Evolutionary conservation across 2,329 filamentous ascomycete genomes (phyloP).

Genomic region (Hypoxylon sp.): DNA sequence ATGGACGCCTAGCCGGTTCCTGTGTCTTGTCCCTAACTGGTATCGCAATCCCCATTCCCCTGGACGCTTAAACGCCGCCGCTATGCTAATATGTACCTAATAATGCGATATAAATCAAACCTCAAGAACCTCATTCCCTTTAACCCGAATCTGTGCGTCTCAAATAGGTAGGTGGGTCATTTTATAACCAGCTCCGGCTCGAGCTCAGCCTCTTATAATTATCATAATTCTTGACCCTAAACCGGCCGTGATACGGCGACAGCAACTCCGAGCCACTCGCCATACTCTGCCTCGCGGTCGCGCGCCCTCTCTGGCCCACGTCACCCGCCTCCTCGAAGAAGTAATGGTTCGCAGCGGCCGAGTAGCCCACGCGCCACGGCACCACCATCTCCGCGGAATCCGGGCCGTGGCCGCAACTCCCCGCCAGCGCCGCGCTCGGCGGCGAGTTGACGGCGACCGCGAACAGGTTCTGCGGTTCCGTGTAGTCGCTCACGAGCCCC

Average conservation of each 20-base stretch:
- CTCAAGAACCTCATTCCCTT: not conserved
- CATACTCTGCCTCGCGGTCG: constrained; percentile 10
- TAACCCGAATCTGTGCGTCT: not conserved
- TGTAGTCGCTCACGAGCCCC: constrained; percentile 80
- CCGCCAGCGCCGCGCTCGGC: constrained; percentile 46
- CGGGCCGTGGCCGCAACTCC: constrained; percentile 51
- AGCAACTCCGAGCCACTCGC: constrained; percentile 40
- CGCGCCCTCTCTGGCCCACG: not conserved
- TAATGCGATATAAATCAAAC: not conserved
- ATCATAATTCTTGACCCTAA: constrained; percentile 26
- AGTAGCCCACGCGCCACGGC: constrained; percentile 50
- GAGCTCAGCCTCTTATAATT: constrained; percentile 49
- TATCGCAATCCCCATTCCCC: constrained; percentile 6
- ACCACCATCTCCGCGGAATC: constrained; percentile 43
- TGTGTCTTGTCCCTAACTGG: constrained; percentile 13
- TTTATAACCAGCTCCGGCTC: constrained; percentile 41
- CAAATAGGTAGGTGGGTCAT: not conserved
- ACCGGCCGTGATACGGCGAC: constrained; percentile 10
- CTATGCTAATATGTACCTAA: constrained; percentile 28
- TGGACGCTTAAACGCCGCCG: constrained; percentile 25
- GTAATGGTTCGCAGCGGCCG: constrained; percentile 50
- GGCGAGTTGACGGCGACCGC: constrained; percentile 75
- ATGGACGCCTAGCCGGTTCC: constrained; percentile 6
- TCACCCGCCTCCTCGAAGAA: constrained; percentile 50
- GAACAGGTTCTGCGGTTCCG: constrained; percentile 83